A percentile compares a stretch with the other conserved stretches of the same genome.
These are phyloP conservation scores for Phytophthora sansomeana DNA, from an alignment of 352 stramenopile species.

Conservation along the genomic window DNA sequence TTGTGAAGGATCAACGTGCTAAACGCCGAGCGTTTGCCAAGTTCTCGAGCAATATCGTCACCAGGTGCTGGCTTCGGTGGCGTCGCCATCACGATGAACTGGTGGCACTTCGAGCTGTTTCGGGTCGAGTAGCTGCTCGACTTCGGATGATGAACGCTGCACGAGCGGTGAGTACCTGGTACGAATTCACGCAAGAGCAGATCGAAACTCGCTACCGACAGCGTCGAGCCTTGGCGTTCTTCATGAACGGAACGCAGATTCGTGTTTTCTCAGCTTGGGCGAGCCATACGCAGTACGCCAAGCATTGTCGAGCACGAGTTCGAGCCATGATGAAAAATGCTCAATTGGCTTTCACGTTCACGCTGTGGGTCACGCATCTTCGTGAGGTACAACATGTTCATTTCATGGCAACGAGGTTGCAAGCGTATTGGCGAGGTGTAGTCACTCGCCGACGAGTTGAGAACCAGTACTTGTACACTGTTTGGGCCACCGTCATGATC, in stretches of 20 bases:
- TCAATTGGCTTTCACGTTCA: slow-evolving; percentile 59
- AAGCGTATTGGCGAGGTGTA: slow-evolving; percentile 77
- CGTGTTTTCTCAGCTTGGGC: slow-evolving; percentile 69
- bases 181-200: slow-evolving; percentile 68
- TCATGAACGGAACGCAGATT: slow-evolving; percentile 65
- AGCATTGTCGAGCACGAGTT: slow-evolving; percentile 52
- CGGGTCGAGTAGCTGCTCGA: slow-evolving; percentile 48
- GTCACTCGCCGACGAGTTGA: slow-evolving; percentile 52
- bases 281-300: slow-evolving; percentile 44
- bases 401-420: slow-evolving; percentile 44
- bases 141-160: slow-evolving; percentile 50
- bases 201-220: slow-evolving; percentile 50
- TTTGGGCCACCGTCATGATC: slow-evolving; percentile 72
- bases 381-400: slow-evolving; percentile 43
- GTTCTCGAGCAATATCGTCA: slow-evolving; percentile 66
- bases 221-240: slow-evolving; percentile 69
- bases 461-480: slow-evolving; percentile 74
- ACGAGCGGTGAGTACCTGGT: slow-evolving; percentile 70
- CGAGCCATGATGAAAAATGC: slow-evolving; percentile 59
- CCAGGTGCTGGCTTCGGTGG: slow-evolving; percentile 78
- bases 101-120: slow-evolving; percentile 51
- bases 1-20: slow-evolving; percentile 55
- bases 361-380: slow-evolving; percentile 57
- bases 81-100: slow-evolving; percentile 49
- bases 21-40: slow-evolving; percentile 66